Base-by-base conservation (phyloP, 2,329 filamentous ascomycete genomes). In the Cladosporium sphaerospermum region DNA sequence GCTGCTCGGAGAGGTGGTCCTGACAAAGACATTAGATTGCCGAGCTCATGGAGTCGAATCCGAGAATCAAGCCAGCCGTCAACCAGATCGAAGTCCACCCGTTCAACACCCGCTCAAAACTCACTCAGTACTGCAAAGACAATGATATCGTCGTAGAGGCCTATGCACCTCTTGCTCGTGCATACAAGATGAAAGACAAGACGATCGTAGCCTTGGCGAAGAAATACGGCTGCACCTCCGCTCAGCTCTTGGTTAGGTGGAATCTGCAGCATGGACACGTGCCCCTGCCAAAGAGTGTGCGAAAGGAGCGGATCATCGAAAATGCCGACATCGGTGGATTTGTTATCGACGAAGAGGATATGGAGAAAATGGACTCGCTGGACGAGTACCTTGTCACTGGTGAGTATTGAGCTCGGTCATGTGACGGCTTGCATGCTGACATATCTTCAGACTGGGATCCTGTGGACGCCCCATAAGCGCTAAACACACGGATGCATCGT, bases 51-150 rank as follows among this genome's bases (percentile, higher is more conserved):
- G 75, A 76, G 2, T 78, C 78, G 0, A 80, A 80, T 9, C 83
- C 85, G 0, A 75, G 76, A 0, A 77, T 87, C 43, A 67, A 73
- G 9, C 88, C 88, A 0, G 80, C 82, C 1, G 81, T 92, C 47
- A 92, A 92, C 63, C 88, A 93, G 71, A 85, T 91, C 61, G 86
- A 92, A 67, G 79, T 91, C 1, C 87, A 92, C 57, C 88, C 87
- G 0, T 93, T 92, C 78, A 89, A 91, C 67, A 89, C 86, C 1
- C 81, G 85, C 49, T 76, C 74, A 0, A 75, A 78, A 36, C 89
- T 93, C 57, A 78, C 82, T 0, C 75, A 78, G 10, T 83, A 81
- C 60, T 88, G 88, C 63, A 75, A 80, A 53, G 72, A 80, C 56
- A 74, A 91, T 58, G 72, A 75, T 36, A 90, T 93, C 54, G 71